Base-by-base conservation (phyloP, 768 basidiomycete species). In the Astraeus odoratus region DNA sequence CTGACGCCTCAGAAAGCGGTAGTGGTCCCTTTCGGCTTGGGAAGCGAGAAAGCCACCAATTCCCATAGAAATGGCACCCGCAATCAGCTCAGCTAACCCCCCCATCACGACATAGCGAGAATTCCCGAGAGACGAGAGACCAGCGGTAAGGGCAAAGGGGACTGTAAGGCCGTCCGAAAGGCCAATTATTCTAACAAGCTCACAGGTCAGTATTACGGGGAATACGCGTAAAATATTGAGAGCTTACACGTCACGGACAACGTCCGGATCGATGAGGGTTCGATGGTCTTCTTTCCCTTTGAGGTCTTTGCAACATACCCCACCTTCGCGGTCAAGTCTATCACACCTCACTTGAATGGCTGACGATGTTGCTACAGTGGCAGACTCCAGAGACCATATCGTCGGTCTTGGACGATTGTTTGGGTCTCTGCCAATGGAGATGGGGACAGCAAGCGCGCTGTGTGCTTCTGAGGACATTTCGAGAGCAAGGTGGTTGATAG, bases 21-120 rank as follows among this genome's bases (percentile, higher is more conserved):
- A 94, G 65, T 96, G 87, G 61, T 97, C 95, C 38, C 93, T 83
- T 65, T 99, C 96, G 24, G 95, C 86, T 66, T 99, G 90, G 1
- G 95, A 92, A 3, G 93, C 93, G 40, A 99, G 83, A 75, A 95
- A 97, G n/a, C 95, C 95, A 43, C 96, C 96, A 33, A 99, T 86
- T 49, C 96, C 96, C 95, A 99, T 99, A 1, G 88, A 92, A 36
- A 98, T 88, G 9, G 94, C 89, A 8, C 96, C 96, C 1, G 93
- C 91, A 46, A 95, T 90, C 52, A 99, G 83, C 63, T 99, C 96
- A 1, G 96, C 95, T 30, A 95, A 68, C 13, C 96, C 96, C 43
- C 92, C 95, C 24, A 95, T 76, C 39, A 95, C 85, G 51, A 99
- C 96, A 16, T 97, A 75, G 44, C 75, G 80, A 7, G 90, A 91